These are phyloP conservation scores for Protostelium mycophagum DNA, from an alignment of 78 protist genomes.

Conservation along the genomic window DNA sequence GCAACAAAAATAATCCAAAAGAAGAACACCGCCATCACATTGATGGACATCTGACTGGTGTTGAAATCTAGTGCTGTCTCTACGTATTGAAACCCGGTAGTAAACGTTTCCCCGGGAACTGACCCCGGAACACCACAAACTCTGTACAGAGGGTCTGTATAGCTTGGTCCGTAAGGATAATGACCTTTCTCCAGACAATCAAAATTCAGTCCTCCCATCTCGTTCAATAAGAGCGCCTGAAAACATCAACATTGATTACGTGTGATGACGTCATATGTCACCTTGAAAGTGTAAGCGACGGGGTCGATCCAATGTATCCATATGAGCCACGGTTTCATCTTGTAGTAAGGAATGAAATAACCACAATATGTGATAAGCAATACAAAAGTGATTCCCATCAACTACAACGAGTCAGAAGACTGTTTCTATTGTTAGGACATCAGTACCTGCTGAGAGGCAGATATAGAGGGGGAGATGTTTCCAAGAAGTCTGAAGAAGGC, in stretches of 20 bases:
- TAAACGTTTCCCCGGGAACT: neutral
- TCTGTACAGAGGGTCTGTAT: neutral
- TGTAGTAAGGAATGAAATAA: conserved; percentile 29
- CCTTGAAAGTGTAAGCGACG: conserved; percentile 39
- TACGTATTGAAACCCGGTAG: conserved; percentile 23
- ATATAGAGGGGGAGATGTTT: conserved; percentile 28
- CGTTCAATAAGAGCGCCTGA: conserved; percentile 27
- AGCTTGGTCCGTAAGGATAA: neutral
- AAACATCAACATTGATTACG: no score
- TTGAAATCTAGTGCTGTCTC: conserved; percentile 6
- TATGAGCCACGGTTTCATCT: conserved; percentile 45
- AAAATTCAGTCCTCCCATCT: conserved; percentile 4
- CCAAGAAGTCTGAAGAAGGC: conserved; percentile 38
- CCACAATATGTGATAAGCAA: conserved; percentile 42
- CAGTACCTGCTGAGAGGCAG: conserved; percentile 10
- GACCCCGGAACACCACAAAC: conserved; percentile 27
- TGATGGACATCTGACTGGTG: conserved; percentile 15
- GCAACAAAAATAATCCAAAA: conserved; percentile 28
- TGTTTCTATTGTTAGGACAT: conserved; percentile 8
- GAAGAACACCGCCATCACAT: conserved; percentile 13
- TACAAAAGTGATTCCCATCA: conserved; percentile 8
- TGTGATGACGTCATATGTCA: no score
- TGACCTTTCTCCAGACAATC: neutral
- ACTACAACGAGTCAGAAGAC: conserved; percentile 22
- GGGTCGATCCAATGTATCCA: conserved; percentile 57